Percentiles rank a stretch among this genome's conserved stretches.
phyloP scores from a whole-genome alignment of 2,329 filamentous ascomycete species.

The Xylogone sp. region DNA sequence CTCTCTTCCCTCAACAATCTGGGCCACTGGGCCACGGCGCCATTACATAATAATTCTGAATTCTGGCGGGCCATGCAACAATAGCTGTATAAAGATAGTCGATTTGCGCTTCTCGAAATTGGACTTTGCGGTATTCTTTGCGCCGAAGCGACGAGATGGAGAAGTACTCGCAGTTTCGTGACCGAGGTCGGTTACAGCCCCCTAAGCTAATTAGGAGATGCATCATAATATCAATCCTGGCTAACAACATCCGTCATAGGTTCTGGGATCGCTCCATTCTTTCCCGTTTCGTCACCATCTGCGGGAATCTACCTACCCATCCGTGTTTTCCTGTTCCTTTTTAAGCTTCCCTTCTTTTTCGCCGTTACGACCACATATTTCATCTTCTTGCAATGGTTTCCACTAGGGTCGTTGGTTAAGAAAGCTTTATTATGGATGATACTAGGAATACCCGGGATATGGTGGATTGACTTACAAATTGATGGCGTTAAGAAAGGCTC shows the following conservation, averaged over 20 bases:
- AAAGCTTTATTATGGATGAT: conserved; percentile 87
- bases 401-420: conserved; percentile 63
- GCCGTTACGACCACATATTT: conserved; percentile 69
- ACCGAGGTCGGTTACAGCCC: conserved; percentile 59
- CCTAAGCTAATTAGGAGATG: neutral
- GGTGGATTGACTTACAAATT: conserved; percentile 98
- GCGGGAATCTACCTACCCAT: conserved; percentile 60
- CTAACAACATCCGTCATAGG: conserved; percentile 51
- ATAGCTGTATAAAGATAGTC: neutral
- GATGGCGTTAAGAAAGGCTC: conserved; percentile 94
- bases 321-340: conserved; percentile 69
- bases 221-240: conserved; percentile 6
- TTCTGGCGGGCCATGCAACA: neutral
- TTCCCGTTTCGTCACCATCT: conserved; percentile 69
- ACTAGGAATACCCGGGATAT: conserved; percentile 84
- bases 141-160: conserved; percentile 48
- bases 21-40: neutral
- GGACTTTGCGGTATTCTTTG: neutral
- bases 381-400: conserved; percentile 76
- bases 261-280: conserved; percentile 93
- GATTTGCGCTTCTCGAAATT: neutral
- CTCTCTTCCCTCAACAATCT: neutral
- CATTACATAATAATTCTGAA: neutral
- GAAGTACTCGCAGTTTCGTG: conserved; percentile 72
- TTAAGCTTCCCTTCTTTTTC: conserved; percentile 77